Conservation (phyloP, 1,284 basidiomycete species). For the Sporisorium iseilematis-ciliati region DNA sequence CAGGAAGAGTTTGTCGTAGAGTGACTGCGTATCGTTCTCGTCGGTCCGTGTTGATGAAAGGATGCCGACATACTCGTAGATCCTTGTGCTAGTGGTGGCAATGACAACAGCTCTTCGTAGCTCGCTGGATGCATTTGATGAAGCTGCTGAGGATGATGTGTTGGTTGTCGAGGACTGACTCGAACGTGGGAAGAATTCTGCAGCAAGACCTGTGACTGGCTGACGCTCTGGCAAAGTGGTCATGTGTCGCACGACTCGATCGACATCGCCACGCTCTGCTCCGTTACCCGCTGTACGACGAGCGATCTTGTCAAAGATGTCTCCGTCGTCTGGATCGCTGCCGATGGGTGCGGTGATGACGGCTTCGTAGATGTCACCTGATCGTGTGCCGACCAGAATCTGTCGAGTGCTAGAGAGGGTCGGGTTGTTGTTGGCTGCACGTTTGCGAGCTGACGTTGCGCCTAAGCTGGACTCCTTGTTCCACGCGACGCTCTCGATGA, state of each 20-base stretch:
- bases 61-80: conserved; percentile 88
- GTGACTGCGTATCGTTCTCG: conserved; percentile 74
- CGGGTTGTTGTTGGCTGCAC: conserved; percentile 10
- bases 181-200: conserved; percentile 41
- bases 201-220: conserved; percentile 58
- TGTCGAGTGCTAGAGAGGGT: conserved; percentile 75
- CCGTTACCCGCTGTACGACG: conserved; percentile 58
- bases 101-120: conserved; percentile 73
- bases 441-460: conserved; percentile 13
- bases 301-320: conserved; percentile 67
- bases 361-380: conserved; percentile 70
- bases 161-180: conserved; percentile 4
- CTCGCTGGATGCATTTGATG: conserved; percentile 16
- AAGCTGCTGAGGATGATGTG: not conserved
- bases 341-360: conserved; percentile 77
- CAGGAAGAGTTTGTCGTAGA: conserved; percentile 63
- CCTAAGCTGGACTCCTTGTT: conserved; percentile 71
- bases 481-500: conserved; percentile 92
- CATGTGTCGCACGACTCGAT: conserved; percentile 56
- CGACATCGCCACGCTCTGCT: conserved; percentile 52
- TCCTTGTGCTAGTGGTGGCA: conserved; percentile 85
- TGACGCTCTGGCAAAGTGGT: conserved; percentile 61
- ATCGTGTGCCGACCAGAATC: conserved; percentile 83
- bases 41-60: conserved; percentile 73
- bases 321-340: conserved; percentile 72